Percentiles rank a stretch among this genome's conserved stretches.
Evolutionary conservation across 768 basidiomycete species (phyloP).

Genomic region (Pleurotus sapidus): DNA sequence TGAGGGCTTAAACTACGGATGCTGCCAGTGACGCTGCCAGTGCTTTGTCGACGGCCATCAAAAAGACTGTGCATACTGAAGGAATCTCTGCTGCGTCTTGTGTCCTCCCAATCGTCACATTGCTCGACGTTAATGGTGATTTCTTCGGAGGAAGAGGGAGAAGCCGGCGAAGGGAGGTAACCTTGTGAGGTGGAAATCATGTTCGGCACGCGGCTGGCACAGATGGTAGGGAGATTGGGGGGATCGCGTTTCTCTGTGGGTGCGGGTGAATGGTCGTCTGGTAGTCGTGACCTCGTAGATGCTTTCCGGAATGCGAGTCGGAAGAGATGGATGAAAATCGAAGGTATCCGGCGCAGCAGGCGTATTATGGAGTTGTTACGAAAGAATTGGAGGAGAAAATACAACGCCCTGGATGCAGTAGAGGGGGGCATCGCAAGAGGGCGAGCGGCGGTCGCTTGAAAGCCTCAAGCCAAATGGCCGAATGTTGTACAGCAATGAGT

Average conservation of each 20-base stretch:
- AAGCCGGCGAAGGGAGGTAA: neutral
- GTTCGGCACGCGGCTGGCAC: constrained; percentile 1
- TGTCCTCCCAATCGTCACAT: neutral
- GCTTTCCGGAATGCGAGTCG: neutral
- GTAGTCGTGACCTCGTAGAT: neutral
- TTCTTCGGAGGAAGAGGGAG: neutral
- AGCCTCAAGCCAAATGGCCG: neutral
- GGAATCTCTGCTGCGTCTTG: neutral
- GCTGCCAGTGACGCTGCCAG: neutral
- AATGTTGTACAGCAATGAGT: neutral
- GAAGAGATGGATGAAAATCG: neutral
- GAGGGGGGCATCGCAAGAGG: constrained; percentile 3
- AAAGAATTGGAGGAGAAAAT: neutral
- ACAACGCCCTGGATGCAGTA: neutral
- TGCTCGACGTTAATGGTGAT: neutral
- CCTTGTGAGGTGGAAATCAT: neutral
- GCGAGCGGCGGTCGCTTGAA: neutral
- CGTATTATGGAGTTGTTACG: constrained; percentile 1
- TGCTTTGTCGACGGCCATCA: neutral
- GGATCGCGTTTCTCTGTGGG: neutral
- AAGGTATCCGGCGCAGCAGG: neutral
- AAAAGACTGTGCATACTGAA: neutral
- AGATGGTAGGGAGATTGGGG: neutral
- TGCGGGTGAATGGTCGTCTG: neutral
- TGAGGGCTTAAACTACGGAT: neutral